A percentile compares a stretch with the other conserved stretches of the same genome.
These are phyloP conservation scores for Lactarius sanguifluus DNA, from an alignment of 768 basidiomycete species.

Conservation along the genomic window DNA sequence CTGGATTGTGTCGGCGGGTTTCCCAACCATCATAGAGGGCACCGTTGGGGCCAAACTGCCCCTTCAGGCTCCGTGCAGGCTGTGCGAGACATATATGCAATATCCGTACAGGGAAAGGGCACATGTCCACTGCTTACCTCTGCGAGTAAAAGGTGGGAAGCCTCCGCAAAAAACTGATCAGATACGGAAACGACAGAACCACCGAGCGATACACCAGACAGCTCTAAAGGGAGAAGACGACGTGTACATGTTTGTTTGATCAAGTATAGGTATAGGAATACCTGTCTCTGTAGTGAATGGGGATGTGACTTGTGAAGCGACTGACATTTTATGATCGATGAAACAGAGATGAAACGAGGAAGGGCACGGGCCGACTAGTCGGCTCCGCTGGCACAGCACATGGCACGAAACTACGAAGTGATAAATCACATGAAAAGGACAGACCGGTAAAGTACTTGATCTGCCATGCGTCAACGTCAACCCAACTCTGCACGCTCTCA, in stretches of 20 bases:
- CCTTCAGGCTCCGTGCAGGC: conserved; percentile 87
- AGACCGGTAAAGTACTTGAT: not conserved
- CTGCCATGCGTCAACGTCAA: not conserved
- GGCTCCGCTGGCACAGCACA: conserved; percentile 44
- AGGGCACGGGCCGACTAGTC: conserved; percentile 42
- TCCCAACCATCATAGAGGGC: conserved; percentile 97
- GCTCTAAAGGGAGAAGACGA: conserved; percentile 52
- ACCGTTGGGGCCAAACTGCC: conserved; percentile 96
- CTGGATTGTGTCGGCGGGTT: conserved; percentile 81
- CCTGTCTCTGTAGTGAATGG: conserved; percentile 54
- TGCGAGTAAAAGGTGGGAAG: conserved; percentile 76
- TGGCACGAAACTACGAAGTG: not conserved
- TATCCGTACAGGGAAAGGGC: not conserved
- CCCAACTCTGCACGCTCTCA: not conserved
- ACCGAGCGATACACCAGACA: conserved; percentile 84
- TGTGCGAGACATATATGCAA: conserved; percentile 34
- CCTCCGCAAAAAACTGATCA: conserved; percentile 96
- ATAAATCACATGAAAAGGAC: conserved; percentile 33
- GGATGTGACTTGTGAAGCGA: conserved; percentile 38
- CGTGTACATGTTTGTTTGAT: not conserved
- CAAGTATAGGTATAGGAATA: conserved; percentile 30
- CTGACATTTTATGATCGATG: conserved; percentile 31
- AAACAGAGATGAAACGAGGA: conserved; percentile 38
- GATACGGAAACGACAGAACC: conserved; percentile 74
- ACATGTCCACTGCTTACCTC: conserved; percentile 51